Conservation (phyloP, 1,284 basidiomycete species). For the Ceratobasidium sp. region DNA sequence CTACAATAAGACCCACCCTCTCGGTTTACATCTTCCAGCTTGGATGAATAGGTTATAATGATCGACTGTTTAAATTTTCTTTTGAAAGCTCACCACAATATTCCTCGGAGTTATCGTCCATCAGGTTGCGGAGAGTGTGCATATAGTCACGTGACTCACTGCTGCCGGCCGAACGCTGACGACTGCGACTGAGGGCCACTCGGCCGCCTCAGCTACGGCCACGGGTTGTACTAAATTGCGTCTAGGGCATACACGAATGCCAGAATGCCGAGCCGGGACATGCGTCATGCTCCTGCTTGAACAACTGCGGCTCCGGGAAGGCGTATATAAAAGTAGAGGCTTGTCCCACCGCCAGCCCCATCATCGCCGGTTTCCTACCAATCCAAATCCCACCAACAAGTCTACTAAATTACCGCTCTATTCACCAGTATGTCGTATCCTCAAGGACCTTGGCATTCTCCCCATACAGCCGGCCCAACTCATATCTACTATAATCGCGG, state of each 20-base stretch:
- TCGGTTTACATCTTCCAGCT: too few relatives aligned
- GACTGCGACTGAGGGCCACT: constrained; percentile 12
- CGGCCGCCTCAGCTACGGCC: constrained; percentile 23
- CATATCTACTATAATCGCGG: constrained; percentile 38
- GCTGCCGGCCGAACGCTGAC: constrained; percentile 32
- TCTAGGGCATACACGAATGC: not conserved
- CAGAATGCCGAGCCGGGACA: constrained; percentile 26
- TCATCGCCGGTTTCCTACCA: constrained; percentile 6
- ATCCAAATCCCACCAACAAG: not conserved
- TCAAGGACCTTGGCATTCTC: constrained; percentile 24
- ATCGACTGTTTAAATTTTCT: too few relatives aligned
- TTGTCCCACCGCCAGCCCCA: not conserved
- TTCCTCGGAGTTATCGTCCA: too few relatives aligned
- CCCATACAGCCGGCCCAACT: constrained; percentile 16
- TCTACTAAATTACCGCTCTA: not conserved
- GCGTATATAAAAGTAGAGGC: not conserved
- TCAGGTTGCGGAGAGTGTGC: not conserved
- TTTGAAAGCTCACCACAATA: too few relatives aligned
- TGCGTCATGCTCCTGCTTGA: constrained; percentile 8
- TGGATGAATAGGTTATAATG: too few relatives aligned
- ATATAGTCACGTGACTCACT: constrained; percentile 16
- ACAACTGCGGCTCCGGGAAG: not conserved
- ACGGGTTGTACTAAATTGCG: not conserved
- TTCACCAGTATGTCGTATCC: constrained; percentile 23
- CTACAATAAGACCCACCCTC: too few relatives aligned